A percentile compares a stretch with the other conserved stretches of the same genome.
Evolutionary conservation across 192 early-diverging fungal genomes (phyloP).

Genomic region (Neocallimastix lanati): DNA sequence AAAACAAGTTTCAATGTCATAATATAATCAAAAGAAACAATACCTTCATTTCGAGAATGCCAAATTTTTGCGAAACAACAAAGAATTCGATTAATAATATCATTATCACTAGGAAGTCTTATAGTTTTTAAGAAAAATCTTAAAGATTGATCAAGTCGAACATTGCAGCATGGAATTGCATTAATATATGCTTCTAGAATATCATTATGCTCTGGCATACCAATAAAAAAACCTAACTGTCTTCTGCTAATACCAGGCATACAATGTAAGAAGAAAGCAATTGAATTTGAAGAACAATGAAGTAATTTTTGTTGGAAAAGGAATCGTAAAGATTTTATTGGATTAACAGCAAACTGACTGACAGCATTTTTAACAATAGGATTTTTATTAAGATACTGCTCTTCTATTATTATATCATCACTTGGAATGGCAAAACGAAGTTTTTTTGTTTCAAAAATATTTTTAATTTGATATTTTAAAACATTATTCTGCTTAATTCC

Average conservation of each 20-base stretch:
- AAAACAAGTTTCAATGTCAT: slow-evolving; percentile 37
- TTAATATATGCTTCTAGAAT: slow-evolving; percentile 33
- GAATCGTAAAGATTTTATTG: slow-evolving; percentile 28
- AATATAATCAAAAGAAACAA: slow-evolving; percentile 26
- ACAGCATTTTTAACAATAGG: slow-evolving; percentile 36
- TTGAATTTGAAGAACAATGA: slow-evolving; percentile 30
- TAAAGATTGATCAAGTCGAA: slow-evolving; percentile 35
- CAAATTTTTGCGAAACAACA: slow-evolving; percentile 42
- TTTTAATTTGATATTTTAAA: background rate
- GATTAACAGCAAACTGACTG: slow-evolving; percentile 34
- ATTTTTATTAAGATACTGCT: background rate
- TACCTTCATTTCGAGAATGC: slow-evolving; percentile 38
- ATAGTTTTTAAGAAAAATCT: slow-evolving; percentile 31
- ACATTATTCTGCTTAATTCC: background rate
- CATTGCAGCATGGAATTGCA: slow-evolving; percentile 28
- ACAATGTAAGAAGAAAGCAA: slow-evolving; percentile 45
- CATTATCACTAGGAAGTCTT: slow-evolving; percentile 25
- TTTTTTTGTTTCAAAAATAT: background rate
- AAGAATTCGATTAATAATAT: slow-evolving; percentile 23
- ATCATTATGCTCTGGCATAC: slow-evolving; percentile 27
- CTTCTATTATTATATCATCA: background rate
- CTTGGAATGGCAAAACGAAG: background rate
- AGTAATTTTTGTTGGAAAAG: slow-evolving; percentile 34
- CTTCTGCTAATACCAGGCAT: slow-evolving; percentile 36
- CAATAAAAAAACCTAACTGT: slow-evolving; percentile 35